phyloP scores from a whole-genome alignment of 352 stramenopile genomes.

The Phytophthora niederhauseri region DNA sequence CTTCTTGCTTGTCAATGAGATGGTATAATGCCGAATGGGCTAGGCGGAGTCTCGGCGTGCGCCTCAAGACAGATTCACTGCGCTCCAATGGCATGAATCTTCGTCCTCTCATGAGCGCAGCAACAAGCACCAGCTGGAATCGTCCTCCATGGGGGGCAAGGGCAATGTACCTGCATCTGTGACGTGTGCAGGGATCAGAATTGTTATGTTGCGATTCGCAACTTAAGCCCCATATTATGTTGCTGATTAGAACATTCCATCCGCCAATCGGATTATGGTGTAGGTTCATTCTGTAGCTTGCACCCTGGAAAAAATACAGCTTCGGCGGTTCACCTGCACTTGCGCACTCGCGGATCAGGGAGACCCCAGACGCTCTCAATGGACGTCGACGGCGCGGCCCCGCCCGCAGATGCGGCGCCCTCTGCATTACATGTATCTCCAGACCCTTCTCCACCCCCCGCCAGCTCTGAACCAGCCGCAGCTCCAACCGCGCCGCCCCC shows the following conservation, averaged over 20 bases:
- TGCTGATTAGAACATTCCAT: too few species aligned
- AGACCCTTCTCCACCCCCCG: background rate
- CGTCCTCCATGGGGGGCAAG: background rate
- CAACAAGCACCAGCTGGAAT: conserved; percentile 11
- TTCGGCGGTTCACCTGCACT: background rate
- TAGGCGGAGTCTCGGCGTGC: background rate
- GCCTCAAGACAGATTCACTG: background rate
- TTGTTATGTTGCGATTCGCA: too few species aligned
- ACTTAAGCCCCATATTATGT: too few species aligned
- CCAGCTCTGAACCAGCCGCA: background rate
- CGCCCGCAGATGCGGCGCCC: conserved; percentile 3
- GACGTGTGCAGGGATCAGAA: conserved; percentile 14
- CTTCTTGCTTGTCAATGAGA: conserved; percentile 2
- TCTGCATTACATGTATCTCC: conserved; percentile 4
- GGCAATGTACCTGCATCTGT: conserved; percentile 1
- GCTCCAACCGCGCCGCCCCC: background rate
- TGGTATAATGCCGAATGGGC: conserved; percentile 7
- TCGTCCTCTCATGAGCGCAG: conserved; percentile 17
- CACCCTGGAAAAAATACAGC: conserved; percentile 22
- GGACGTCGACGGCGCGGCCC: conserved; percentile 17
- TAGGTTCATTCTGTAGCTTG: background rate
- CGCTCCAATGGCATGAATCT: conserved; percentile 19
- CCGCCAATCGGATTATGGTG: background rate
- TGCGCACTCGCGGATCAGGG: conserved; percentile 9
- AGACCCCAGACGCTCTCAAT: conserved; percentile 13